Base-by-base conservation (phyloP, 2,329 filamentous ascomycete genomes). In the Achaetomium macrosporum region DNA sequence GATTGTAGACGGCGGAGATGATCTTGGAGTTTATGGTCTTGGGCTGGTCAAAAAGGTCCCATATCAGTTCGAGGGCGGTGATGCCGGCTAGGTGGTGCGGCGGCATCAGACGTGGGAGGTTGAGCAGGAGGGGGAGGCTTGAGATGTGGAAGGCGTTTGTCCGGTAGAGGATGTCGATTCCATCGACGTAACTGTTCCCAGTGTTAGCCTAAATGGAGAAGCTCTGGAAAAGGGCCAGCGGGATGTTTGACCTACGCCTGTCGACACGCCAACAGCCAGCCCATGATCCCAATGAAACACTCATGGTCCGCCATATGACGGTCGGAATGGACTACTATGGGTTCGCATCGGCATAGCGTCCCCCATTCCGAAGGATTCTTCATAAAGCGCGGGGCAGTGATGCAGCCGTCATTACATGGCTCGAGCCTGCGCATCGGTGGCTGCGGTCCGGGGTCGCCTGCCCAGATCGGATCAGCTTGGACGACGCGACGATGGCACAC, bases 201-300 rank as follows among this genome's bases (percentile, higher is more conserved):
- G n/a, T 40, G 10, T 16, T 2, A 36, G 41, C 6, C 25, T 7
- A 25, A 25, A 25, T 11, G 11, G 20, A 42, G 15, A 5, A 42
- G 9, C 16, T 20, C 10, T 19, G 39, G 13, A 42, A 16, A 20
- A 11, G 16, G 10, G 29, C 7, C 3, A 37, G 13, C 3, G 35
- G 15, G 10, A 15, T 12, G 35, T 16, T n/a, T 42, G 29, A 35
- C 49, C 10, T 17, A 68, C 29, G 66, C 64, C 33, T 62, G 59
- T 41, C 60, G 62, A 39, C 66, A 66, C 6, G 58, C 49, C 19
- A 66, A 42, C 16, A 68, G 47, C 65, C 65, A 67, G 15, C 64
- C 65, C 58, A 66, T 62, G 20, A 61, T 58, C 5, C 65, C 66
- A n/a, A 67, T 53, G 35, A 57, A 53, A 20, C 48, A 50, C n/a